Evolutionary conservation across 768 basidiomycete genomes (phyloP).

Genomic region (Naganishia randhawae): DNA sequence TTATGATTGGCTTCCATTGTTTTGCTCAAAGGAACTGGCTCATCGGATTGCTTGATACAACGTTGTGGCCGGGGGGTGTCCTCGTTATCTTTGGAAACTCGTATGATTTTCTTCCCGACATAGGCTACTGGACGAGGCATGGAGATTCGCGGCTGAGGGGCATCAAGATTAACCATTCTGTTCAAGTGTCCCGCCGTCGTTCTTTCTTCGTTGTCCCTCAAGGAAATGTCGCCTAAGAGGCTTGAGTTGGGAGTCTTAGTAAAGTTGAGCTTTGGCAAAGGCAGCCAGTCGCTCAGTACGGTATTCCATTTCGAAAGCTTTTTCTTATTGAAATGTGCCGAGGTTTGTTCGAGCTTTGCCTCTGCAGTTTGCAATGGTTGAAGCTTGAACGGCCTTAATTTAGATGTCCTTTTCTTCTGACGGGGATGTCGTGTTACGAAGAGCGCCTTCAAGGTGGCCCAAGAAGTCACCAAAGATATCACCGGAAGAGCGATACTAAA

Average conservation of each 20-base stretch:
- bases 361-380: background rate
- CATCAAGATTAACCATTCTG: constrained; percentile 11
- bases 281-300: background rate
- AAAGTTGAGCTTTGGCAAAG: background rate
- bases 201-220: constrained; percentile 16
- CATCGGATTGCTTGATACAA: background rate
- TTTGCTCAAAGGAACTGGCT: background rate
- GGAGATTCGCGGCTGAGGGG: constrained; percentile 23
- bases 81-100: constrained; percentile 3
- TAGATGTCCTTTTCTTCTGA: background rate
- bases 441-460: background rate
- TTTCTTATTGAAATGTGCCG: background rate
- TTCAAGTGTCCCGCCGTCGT: constrained; percentile 21
- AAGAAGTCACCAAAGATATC: background rate
- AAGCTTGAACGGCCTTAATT: background rate
- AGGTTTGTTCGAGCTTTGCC: background rate
- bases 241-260: background rate
- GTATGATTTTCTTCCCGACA: background rate
- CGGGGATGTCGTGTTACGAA: background rate
- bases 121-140: background rate
- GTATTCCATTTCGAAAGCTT: background rate
- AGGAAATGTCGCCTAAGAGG: constrained; percentile 18
- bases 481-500: constrained; percentile 13
- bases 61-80: background rate
- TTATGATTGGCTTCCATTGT: background rate